Base-by-base conservation (phyloP, 139 green algal genomes). In the Auxenochlorella pyrenoidosa region DNA sequence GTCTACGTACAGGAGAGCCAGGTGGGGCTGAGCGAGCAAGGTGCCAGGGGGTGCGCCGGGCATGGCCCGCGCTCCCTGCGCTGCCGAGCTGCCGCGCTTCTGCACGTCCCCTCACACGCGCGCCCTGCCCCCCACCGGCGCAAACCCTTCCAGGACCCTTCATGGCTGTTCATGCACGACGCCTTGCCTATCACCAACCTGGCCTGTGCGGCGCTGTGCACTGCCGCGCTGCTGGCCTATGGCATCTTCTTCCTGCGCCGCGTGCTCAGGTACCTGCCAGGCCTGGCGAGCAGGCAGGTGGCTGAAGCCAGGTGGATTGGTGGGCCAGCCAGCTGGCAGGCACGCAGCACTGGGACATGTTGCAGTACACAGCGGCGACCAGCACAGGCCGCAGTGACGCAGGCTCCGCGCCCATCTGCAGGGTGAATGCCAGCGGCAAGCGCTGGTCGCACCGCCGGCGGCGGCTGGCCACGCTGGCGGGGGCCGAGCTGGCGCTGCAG, bases 361-460 rank as follows among this genome's bases (percentile, higher is more conserved):
- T 12, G 28, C 63, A 1, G 63, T 18, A 1, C 24, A 71, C 5
- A 71, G 28, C 63, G 63, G 5, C 63, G 24, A 36, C 63, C 30
- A 34, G 22, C 36, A 5, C n/a, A 28, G 47, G 47, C 13, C 70
- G 34, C 40, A 51, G 2, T 24, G 54, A 16, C 40, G 80, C 4
- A 54, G 40, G 13, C 18, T 0, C 32, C 43, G 81, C 44, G 30
- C 81, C 24, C 81, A 13, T 18, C 16, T 3, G 6, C 85, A 82
- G 85, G 75, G 65, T 58, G 40, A 68, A 77, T 34, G 28, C 32
- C 34, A 43, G 70, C 63, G 75, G 58, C 85, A 89, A 89, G 68
- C 75, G 60, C 34, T 89, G 85, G 85, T 40, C 85, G 66, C 75
- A 79, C 66, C 44, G 85, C 10, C 38, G 75, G 13, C 75, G 78